Conservation (phyloP, 805 yeast genomes). For the Starmerella vitae region DNA sequence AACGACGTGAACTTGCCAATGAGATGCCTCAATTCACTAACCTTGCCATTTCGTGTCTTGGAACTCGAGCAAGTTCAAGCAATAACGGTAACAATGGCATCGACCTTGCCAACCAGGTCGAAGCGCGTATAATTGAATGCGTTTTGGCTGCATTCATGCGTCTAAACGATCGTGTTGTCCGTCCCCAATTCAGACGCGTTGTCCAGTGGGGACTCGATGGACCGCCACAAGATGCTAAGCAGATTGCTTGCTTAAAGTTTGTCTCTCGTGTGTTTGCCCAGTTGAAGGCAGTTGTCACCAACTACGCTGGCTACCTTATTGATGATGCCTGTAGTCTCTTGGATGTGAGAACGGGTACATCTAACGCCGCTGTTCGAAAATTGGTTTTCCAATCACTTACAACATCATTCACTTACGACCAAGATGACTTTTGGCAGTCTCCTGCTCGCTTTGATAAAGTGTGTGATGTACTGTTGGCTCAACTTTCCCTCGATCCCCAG, state of each 20-base stretch:
- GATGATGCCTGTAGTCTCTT: slow-evolving; percentile 43
- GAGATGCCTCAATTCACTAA: slow-evolving; percentile 56
- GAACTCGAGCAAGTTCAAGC: slow-evolving; percentile 31
- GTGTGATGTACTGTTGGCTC: slow-evolving; percentile 47
- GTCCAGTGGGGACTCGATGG: slow-evolving; percentile 82
- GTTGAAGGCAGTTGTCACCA: slow-evolving; percentile 74
- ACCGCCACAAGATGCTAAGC: slow-evolving; percentile 37
- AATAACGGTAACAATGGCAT: background rate
- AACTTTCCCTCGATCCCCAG: slow-evolving; percentile 48
- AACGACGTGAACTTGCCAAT: slow-evolving; percentile 60
- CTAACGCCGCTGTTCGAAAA: slow-evolving; percentile 37
- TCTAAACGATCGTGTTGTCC: slow-evolving; percentile 81
- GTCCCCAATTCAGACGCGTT: slow-evolving; percentile 77
- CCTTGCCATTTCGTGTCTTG: slow-evolving; percentile 58
- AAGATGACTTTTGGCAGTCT: slow-evolving; percentile 90
- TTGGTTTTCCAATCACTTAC: slow-evolving; percentile 57
- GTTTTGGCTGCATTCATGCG: slow-evolving; percentile 73
- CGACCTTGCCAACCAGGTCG: slow-evolving; percentile 49
- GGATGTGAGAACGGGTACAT: slow-evolving; percentile 28
- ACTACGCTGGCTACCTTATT: slow-evolving; percentile 71
- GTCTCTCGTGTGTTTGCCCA: slow-evolving; percentile 73
- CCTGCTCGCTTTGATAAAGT: slow-evolving; percentile 70
- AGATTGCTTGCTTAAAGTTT: slow-evolving; percentile 68
- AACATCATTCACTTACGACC: slow-evolving; percentile 75
- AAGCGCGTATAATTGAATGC: slow-evolving; percentile 57